Conservation (phyloP, 257 asterid genomes). For the Nicotiana noctiflora region DNA sequence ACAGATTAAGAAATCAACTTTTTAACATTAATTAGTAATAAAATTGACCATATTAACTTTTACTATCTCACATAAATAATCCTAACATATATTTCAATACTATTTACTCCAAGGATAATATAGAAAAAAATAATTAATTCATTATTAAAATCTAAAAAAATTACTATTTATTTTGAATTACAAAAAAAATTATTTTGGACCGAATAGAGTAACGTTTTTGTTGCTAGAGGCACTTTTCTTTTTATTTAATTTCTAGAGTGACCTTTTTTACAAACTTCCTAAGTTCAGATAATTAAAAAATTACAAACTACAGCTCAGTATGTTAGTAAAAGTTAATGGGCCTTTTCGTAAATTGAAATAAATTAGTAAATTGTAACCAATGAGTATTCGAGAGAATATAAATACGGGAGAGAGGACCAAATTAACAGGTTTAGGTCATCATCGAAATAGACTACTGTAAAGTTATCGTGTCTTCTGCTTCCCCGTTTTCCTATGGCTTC, state of each 20-base stretch:
- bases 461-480: conserved; percentile 3
- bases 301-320: no score
- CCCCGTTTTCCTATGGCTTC: conserved; percentile 45
- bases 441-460: neutral
- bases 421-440: neutral
- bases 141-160: no score
- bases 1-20: no score
- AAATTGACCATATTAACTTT: no score
- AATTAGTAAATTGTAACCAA: neutral
- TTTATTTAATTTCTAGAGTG: neutral
- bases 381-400: neutral
- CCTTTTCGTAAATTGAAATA: neutral
- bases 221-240: neutral
- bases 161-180: no score
- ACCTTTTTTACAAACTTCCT: neutral
- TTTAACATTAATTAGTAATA: no score
- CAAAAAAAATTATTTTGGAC: no score
- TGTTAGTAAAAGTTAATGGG: neutral
- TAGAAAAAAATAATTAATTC: no score
- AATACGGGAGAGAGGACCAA: neutral
- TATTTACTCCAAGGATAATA: no score
- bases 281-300: neutral
- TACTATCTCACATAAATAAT: no score
- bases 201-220: no score
- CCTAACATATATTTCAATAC: no score